Base-by-base conservation (phyloP, 2,329 filamentous ascomycete genomes). In the Epichloe festucae region DNA sequence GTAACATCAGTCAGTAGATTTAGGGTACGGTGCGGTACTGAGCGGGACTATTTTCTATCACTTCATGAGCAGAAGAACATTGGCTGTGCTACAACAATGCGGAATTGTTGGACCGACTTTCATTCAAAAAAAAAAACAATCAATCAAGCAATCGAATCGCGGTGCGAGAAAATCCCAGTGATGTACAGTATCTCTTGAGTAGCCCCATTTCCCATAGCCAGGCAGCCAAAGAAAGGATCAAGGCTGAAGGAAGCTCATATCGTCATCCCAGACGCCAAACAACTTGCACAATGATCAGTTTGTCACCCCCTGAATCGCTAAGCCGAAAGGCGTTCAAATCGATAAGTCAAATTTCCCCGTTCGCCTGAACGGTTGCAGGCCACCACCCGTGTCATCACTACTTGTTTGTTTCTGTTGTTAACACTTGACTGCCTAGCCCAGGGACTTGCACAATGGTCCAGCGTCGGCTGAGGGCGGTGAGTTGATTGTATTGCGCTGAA, bases 201-300 rank as follows among this genome's bases (percentile, higher is more conserved):
- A 23, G 43, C 36, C 27, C 23, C 49, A 46, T 41, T 4, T 21
- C 17, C 17, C 19, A 39, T 11, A 46, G 41, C n/a, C 34, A 51
- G 17, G 38, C 36, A 46, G 47, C 41, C 35, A 27, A 19, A 17
- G 34, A 42, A 14, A 47, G 53, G 47, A 50, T 15, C 53, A 46
- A 48, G 53, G 57, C 57, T 54, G 36, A 53, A 57, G 23, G 35
- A 61, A 54, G 57, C 55, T 54, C 63, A 60, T 52, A 57, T 62
- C 57, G 46, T 62, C 57, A 48, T 61, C 53, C 62, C 61, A 57
- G 57, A 63, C 63, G 63, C 62, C 63, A 56, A 60, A 53, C 36
- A 56, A 58, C 56, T 56, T 57, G 58, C 53, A 55, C 56, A 55
- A 56, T 56, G 56, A 61, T 19, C 47, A 51, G 44, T 47, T 34